phyloP scores from a whole-genome alignment of 305 asterid genomes.

The Fraxinus albicans region DNA sequence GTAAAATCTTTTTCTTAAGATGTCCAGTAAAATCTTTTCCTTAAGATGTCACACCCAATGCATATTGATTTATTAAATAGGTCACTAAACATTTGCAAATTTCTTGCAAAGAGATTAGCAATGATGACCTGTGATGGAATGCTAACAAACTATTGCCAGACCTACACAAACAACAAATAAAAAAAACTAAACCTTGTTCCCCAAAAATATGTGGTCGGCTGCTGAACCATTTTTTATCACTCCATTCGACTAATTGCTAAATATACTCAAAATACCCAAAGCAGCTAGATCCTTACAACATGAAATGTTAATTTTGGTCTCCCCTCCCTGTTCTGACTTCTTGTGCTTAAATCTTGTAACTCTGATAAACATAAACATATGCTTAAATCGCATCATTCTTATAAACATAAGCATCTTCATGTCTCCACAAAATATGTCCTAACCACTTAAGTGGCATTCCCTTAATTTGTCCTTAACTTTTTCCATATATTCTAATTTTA shows the following conservation, averaged over 20 bases:
- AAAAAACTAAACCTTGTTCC: neutral
- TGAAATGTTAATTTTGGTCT: neutral
- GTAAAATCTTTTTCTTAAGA: neutral
- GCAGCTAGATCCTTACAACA: neutral
- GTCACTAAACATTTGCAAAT: neutral
- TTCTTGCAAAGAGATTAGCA: neutral
- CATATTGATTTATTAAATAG: conserved; percentile 2
- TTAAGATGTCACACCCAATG: conserved; percentile 7
- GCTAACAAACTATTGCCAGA: neutral
- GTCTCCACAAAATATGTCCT: neutral
- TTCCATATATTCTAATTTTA: neutral
- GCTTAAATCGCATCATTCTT: neutral
- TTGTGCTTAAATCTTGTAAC: neutral
- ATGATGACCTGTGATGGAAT: neutral
- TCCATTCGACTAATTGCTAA: neutral
- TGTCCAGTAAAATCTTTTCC: neutral
- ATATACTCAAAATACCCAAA: neutral
- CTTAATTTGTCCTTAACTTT: neutral
- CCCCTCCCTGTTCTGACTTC: neutral
- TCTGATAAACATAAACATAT: neutral
- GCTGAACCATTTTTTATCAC: neutral
- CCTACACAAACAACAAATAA: neutral
- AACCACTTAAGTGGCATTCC: neutral
- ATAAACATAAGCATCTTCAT: neutral
- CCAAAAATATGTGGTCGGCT: neutral